These are phyloP conservation scores for Staphylotrichum longicolle DNA, from an alignment of 495 filamentous ascomycete genomes.

Conservation along the genomic window DNA sequence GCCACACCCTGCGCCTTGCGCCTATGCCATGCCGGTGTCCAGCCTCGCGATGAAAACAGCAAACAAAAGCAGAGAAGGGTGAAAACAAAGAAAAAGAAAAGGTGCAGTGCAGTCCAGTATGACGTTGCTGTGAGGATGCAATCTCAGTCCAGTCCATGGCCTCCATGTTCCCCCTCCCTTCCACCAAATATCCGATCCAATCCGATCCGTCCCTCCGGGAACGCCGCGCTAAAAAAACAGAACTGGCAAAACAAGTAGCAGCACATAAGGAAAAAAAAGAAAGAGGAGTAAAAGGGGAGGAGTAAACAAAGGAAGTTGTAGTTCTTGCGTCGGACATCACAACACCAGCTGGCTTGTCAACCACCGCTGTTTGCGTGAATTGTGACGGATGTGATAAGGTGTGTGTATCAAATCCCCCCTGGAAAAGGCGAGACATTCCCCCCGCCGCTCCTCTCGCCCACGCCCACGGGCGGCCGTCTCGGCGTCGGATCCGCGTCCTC, in stretches of 20 bases:
- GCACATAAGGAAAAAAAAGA: slow-evolving; percentile 6
- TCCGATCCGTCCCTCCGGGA: slow-evolving; percentile 6
- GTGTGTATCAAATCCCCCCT: slow-evolving; percentile 8
- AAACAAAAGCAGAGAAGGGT: background rate
- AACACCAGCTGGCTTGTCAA: no score
- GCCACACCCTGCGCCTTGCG: no score
- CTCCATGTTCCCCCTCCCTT: background rate
- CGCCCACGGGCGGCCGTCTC: slow-evolving; percentile 22
- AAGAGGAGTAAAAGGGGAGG: background rate
- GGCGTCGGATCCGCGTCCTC: slow-evolving; percentile 37
- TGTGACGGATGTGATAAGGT: background rate
- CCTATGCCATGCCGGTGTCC: no score
- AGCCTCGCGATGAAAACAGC: background rate
- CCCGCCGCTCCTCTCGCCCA: slow-evolving; percentile 15
- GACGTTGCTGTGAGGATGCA: background rate
- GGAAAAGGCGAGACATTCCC: slow-evolving; percentile 26
- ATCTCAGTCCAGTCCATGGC: background rate
- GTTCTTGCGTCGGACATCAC: background rate
- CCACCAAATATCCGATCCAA: background rate
- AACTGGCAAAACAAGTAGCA: slow-evolving; percentile 4
- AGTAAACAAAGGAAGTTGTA: background rate
- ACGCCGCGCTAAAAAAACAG: slow-evolving; percentile 29
- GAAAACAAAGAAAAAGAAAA: background rate
- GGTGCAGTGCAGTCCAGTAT: no score
- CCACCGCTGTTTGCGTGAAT: background rate